Percentiles rank a stretch among this genome's conserved stretches.
phyloP scores from a whole-genome alignment of 2,329 filamentous ascomycete genomes.

The Zymoseptoria passerinii region DNA sequence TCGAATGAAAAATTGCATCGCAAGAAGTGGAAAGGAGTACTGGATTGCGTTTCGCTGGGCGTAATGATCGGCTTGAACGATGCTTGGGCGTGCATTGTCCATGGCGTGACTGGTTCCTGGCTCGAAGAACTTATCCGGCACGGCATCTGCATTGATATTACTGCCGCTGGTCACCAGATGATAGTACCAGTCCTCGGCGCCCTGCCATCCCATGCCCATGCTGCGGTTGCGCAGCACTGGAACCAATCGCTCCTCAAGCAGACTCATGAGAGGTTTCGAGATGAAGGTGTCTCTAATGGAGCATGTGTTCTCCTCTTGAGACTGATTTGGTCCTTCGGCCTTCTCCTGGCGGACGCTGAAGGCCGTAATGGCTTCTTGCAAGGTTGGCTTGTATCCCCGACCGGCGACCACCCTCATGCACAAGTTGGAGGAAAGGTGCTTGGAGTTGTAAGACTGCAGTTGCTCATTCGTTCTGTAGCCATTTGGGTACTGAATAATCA shows the following conservation, averaged over 20 bases:
- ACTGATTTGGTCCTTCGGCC: slow-evolving; percentile 11
- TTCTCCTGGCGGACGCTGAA: slow-evolving; percentile 38
- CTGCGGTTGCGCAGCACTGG: slow-evolving; percentile 53
- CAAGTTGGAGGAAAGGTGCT: slow-evolving; percentile 32
- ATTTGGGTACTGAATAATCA: slow-evolving; percentile 58
- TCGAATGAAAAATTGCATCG: slow-evolving; percentile 67
- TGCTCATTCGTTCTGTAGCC: slow-evolving; percentile 54
- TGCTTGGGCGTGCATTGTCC: slow-evolving; percentile 32
- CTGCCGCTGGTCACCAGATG: slow-evolving; percentile 7
- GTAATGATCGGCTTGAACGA: slow-evolving; percentile 47
- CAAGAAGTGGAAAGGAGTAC: slow-evolving; percentile 48
- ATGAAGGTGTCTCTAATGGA: slow-evolving; percentile 56
- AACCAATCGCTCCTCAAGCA: slow-evolving; percentile 59
- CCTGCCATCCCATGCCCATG: slow-evolving; percentile 55
- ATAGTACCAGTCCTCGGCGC: slow-evolving; percentile 53
- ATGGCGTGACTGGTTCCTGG: slow-evolving; percentile 14
- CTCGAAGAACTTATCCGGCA: slow-evolving; percentile 35
- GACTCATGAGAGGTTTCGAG: slow-evolving; percentile 59
- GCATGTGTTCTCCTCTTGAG: slow-evolving; percentile 21
- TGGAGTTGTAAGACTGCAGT: slow-evolving; percentile 37
- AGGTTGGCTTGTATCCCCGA: slow-evolving; percentile 61
- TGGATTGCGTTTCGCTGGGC: slow-evolving; percentile 3
- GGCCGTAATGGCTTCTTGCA: slow-evolving; percentile 44
- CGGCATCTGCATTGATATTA: slow-evolving; percentile 23
- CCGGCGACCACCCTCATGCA: slow-evolving; percentile 63